Evolutionary conservation across 1,284 basidiomycete genomes (phyloP), one percentile per base, ranked within the genome.

Genomic region (Tausonia pullulans): DNA sequence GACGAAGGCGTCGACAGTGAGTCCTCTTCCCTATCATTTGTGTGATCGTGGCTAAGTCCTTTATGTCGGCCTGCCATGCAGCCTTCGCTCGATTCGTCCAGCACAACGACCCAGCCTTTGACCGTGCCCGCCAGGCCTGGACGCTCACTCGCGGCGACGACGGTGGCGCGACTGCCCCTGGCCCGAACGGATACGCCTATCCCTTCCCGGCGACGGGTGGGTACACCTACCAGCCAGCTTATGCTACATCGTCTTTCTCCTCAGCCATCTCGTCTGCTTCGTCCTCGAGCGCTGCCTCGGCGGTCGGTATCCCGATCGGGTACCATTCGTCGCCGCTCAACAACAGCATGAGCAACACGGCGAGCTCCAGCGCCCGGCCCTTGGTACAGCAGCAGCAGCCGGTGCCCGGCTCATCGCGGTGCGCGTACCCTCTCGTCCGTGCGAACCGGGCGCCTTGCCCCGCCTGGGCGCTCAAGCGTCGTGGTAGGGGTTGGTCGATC

Each of bases 21-120:
- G 27, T 27, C 27, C 27, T 27, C 27, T 27, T 27, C 27, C 27
- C 27, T 2, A 27, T 27, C 27, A 27, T 27, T 27, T 27, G 27
- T 27, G 27, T 27, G 27, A 27, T 27, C 27, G 27, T 27, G 27
- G 27, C 27, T 27, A 27, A 27, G 27, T 27, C 27, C 27, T 27
- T 27, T 27, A 27, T 27, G 27, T 27, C 27, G 27, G 27, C 27
- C 27, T 27, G 27, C 27, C 27, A 13, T 7, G 39, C 50, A 65
- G 64, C 60, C 8, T 65, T 65, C 53, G 64, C 64, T 3, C 55
- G 58, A 48, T 65, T 65, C 41, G 64, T 65, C 4, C 64, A 60
- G 11, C 49, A 59, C 8, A 61, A 65, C 46, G 64, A 65, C 39
- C 60, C 64, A 39, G 46, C 57, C 3, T 65, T 61, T 16, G 60